A percentile compares a stretch with the other conserved stretches of the same genome.
phyloP scores from a whole-genome alignment of 1,284 basidiomycete species.

The Leccinum fuscescens region DNA sequence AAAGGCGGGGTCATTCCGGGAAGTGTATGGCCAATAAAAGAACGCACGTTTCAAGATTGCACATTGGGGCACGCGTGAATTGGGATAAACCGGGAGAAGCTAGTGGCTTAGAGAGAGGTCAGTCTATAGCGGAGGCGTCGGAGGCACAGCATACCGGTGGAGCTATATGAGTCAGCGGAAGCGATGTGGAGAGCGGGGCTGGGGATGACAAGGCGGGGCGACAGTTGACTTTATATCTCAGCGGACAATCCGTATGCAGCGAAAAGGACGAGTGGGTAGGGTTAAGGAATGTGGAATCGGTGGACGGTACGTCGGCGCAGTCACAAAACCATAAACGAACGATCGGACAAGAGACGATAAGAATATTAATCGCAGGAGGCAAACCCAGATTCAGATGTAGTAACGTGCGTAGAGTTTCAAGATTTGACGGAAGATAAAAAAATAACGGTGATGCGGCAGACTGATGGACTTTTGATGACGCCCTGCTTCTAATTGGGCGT shows the following conservation, averaged over 20 bases:
- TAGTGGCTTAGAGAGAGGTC: constrained; percentile 20
- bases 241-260: constrained; percentile 14
- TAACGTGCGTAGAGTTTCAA: constrained; percentile 17
- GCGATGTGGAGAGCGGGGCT: constrained; percentile 8
- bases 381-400: constrained; percentile 7
- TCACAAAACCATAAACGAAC: constrained; percentile 32
- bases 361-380: constrained; percentile 19
- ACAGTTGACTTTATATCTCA: constrained; percentile 26
- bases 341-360: constrained; percentile 35
- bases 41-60: constrained; percentile 69
- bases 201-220: constrained; percentile 13
- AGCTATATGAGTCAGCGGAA: constrained; percentile 2
- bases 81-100: constrained; percentile 17
- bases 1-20: constrained; percentile 21
- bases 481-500: constrained; percentile 1
- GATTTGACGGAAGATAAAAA: constrained; percentile 28
- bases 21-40: constrained; percentile 10
- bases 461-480: constrained; percentile 14
- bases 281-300: constrained; percentile 17
- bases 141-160: constrained; percentile 18
- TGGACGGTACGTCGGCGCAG: constrained; percentile 15
- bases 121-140: constrained; percentile 3
- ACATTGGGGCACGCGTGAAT: constrained; percentile 46
- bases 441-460: constrained; percentile 6
- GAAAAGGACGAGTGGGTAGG: constrained; percentile 6